Conservation (phyloP, 1,284 basidiomycete species). For the Pyrrhoderma lamaoense region DNA sequence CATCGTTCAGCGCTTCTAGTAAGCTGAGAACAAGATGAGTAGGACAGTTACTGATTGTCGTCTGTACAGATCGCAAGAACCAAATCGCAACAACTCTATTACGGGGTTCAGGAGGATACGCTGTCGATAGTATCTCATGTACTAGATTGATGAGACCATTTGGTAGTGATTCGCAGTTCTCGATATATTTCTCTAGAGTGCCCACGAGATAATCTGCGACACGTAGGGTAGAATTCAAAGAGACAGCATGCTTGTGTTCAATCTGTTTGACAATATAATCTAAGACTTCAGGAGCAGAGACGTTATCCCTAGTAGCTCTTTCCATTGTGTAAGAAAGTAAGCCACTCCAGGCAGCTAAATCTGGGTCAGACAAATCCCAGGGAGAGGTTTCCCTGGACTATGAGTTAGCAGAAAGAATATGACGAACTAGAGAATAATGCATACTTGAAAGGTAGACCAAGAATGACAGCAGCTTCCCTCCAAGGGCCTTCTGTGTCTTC, state of each 20-base stretch:
- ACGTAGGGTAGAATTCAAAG: slow-evolving; percentile 35
- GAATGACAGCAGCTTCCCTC: slow-evolving; percentile 48
- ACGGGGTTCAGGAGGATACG: slow-evolving; percentile 59
- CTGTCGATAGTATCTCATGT: slow-evolving; percentile 47
- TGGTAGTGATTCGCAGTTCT: slow-evolving; percentile 38
- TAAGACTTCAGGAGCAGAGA: slow-evolving; percentile 44
- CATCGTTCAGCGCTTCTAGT: slow-evolving; percentile 44
- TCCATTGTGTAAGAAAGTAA: slow-evolving; percentile 44
- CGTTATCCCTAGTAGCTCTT: slow-evolving; percentile 51
- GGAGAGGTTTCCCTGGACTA: slow-evolving; percentile 34
- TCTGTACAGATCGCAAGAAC: slow-evolving; percentile 49
- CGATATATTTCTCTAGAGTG: slow-evolving; percentile 41
- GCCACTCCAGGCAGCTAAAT: slow-evolving; percentile 50
- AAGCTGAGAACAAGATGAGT: slow-evolving; percentile 35
- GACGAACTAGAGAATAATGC: slow-evolving; percentile 23
- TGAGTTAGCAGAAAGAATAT: slow-evolving; percentile 7
- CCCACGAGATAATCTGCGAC: slow-evolving; percentile 54
- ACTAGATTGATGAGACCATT: slow-evolving; percentile 44
- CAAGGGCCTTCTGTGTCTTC: slow-evolving; percentile 34
- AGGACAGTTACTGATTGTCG: slow-evolving; percentile 48
- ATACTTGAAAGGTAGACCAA: slow-evolving; percentile 57
- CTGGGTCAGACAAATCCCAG: slow-evolving; percentile 50
- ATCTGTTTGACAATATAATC: slow-evolving; percentile 46
- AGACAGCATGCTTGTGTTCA: slow-evolving; percentile 37
- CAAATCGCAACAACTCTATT: slow-evolving; percentile 49